phyloP scores from a whole-genome alignment of 176 grass and related monocot species.

The Poa pratensis region DNA sequence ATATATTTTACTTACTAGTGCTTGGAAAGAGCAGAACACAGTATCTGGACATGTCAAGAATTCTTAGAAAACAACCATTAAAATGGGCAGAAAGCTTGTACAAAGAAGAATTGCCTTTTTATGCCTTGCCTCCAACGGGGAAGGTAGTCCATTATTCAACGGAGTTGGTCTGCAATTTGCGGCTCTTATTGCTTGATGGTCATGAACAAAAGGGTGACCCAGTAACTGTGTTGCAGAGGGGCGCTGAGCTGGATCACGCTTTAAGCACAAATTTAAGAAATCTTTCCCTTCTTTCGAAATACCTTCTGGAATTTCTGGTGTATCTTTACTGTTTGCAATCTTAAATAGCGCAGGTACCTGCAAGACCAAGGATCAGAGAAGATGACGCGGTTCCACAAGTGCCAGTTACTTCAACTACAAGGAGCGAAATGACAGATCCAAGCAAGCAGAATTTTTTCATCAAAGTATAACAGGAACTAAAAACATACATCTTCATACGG shows the following conservation, averaged over 20 bases:
- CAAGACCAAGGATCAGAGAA: slow-evolving; percentile 39
- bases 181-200: slow-evolving; percentile 58
- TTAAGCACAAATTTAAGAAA: slow-evolving; percentile 76
- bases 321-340: slow-evolving; percentile 96
- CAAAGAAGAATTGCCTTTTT: slow-evolving; percentile 27
- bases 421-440: slow-evolving; percentile 47
- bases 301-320: slow-evolving; percentile 81
- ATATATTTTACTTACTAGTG: not conserved
- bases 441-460: not conserved
- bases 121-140: slow-evolving; percentile 21
- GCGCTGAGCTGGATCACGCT: slow-evolving; percentile 75
- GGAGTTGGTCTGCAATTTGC: slow-evolving; percentile 47
- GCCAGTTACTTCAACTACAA: slow-evolving; percentile 6
- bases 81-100: slow-evolving; percentile 11
- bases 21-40: not conserved
- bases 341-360: slow-evolving; percentile 99
- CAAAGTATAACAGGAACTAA: slow-evolving; percentile 32
- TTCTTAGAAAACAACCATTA: not conserved
- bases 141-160: slow-evolving; percentile 40
- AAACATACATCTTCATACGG: slow-evolving; percentile 83
- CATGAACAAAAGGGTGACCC: slow-evolving; percentile 91
- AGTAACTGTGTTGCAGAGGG: slow-evolving; percentile 70
- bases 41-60: not conserved
- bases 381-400: not conserved
- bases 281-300: slow-evolving; percentile 78